phyloP scores from a whole-genome alignment of 148 eudicot genomes.

The Heliosperma pusillum region DNA sequence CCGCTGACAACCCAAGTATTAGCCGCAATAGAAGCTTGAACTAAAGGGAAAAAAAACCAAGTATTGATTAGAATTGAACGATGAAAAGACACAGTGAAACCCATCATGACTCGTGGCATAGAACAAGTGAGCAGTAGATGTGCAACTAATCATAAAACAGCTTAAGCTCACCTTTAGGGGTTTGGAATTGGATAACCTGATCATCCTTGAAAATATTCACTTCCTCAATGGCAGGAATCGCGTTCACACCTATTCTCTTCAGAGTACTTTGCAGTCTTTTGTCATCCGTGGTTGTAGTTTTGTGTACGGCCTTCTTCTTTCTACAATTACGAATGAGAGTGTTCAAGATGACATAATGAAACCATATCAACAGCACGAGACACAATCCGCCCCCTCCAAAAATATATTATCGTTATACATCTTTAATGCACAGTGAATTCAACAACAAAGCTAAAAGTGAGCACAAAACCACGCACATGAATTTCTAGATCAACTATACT shows the following conservation, averaged over 20 bases:
- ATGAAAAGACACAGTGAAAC: not conserved
- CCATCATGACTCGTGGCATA: not conserved
- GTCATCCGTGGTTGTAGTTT: conserved; percentile 84
- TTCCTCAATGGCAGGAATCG: conserved; percentile 81
- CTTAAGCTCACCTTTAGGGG: conserved; percentile 64
- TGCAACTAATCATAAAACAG: not conserved
- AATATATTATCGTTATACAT: too few species aligned
- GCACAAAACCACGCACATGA: too few species aligned
- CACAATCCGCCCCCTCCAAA: too few species aligned
- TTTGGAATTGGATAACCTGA: conserved; percentile 68
- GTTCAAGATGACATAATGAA: not conserved
- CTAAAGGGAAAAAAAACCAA: conserved; percentile 31
- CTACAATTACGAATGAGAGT: conserved; percentile 27
- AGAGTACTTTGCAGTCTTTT: conserved; percentile 84
- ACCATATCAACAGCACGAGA: too few species aligned
- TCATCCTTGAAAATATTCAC: conserved; percentile 90
- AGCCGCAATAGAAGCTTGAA: conserved; percentile 89
- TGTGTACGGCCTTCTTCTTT: conserved; percentile 96
- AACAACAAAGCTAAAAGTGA: too few species aligned
- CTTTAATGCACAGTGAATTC: too few species aligned
- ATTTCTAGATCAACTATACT: too few species aligned
- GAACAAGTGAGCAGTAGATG: not conserved
- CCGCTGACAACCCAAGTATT: conserved; percentile 98
- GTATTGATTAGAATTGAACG: not conserved
- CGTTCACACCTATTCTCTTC: conserved; percentile 83